Evolutionary conservation across 345 rosid species (phyloP), one percentile per base, ranked within the genome.

Genomic region (Citrus medica): DNA sequence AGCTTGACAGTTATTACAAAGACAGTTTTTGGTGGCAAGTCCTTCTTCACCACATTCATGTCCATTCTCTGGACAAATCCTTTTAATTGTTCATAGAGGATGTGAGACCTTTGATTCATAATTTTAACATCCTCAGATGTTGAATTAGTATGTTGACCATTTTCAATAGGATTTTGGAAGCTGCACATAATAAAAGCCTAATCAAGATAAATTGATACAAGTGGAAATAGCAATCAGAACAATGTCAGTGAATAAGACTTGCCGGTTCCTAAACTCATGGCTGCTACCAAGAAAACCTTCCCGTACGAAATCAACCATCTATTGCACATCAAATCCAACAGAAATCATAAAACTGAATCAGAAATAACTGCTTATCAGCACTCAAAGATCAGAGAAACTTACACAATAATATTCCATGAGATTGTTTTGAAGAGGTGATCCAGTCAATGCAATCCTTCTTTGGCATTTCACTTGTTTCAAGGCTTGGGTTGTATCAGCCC

Each of bases 301-400:
- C 90, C 99, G 87, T 27, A 97, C 99, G 85, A 97, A 97, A 86
- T 97, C 99, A 85, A 97, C 99, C 99, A 97, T 97, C 99, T 97
- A 92, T 85, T 64, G 69, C 81, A 88, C 46, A 83, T 51, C 70
- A 79, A 82, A 60, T 61, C 28, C 51, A 42, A 53, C 75, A 42
- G 79, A 77, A 80, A 69, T 33, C 33, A 58, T 75, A 58, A 73
- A 21, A 58, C 22, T 22, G 30, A 16, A 19, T 30, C 59, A 5
- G 42, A 77, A 65, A 32, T 4, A 30, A 32, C 4, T 30, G 62
- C 37, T 70, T 69, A n/a, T 59, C 53, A 66, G 61, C 58, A 81
- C 24, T 21, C 61, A 76, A 33, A 76, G 74, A 38, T 75, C 40
- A 58, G 75, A 76, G 70, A 79, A 79, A 85, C 99, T 83, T 90